Conservation (phyloP, 75 land plant genomes). For the Larix kaempferi region DNA sequence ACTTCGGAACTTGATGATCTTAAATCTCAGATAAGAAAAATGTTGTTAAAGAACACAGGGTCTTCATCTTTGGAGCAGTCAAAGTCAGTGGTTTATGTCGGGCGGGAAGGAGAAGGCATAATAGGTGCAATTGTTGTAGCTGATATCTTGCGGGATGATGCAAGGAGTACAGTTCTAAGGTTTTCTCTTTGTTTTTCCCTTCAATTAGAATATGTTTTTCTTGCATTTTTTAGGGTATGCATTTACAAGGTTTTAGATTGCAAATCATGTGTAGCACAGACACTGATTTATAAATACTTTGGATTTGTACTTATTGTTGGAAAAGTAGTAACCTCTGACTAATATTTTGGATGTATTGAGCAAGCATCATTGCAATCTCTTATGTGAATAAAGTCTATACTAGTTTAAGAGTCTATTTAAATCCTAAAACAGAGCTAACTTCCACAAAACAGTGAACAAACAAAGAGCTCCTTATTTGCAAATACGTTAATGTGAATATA, state of each 20-base stretch:
- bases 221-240: background rate
- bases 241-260: background rate
- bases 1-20: conserved; percentile 19
- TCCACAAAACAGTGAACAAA: no score
- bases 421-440: no score
- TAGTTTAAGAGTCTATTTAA: no score
- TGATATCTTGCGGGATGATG: conserved; percentile 78
- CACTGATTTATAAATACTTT: no score
- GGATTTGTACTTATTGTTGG: no score
- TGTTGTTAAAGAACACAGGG: conserved; percentile 5
- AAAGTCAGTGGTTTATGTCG: conserved; percentile 82
- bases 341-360: no score
- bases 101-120: conserved; percentile 83
- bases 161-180: conserved; percentile 69
- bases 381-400: no score
- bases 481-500: no score
- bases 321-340: no score
- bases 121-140: conserved; percentile 91
- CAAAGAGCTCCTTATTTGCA: no score
- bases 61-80: conserved; percentile 42
- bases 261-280: no score
- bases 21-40: conserved; percentile 21
- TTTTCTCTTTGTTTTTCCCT: conserved; percentile 13
- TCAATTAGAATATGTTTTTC: background rate
- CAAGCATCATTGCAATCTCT: no score